These are phyloP conservation scores for Xylaria longipes DNA, from an alignment of 495 filamentous ascomycete genomes.

Conservation along the genomic window DNA sequence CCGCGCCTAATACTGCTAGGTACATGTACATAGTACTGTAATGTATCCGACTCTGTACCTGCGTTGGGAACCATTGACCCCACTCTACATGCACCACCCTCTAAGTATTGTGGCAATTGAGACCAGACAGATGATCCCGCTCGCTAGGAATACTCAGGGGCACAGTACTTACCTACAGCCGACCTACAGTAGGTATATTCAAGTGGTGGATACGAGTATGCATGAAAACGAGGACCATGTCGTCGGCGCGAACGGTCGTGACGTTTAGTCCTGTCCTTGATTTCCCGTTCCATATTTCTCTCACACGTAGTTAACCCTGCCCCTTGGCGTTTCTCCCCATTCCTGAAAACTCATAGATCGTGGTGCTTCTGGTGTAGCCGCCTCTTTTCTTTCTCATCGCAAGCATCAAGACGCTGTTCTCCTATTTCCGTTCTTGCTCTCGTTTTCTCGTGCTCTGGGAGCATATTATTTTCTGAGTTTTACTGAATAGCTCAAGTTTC, in stretches of 20 bases:
- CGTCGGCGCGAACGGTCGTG: constrained; percentile 3
- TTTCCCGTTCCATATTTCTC: constrained; percentile 14
- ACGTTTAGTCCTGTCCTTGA: constrained; percentile 15
- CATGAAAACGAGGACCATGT: constrained; percentile 1
- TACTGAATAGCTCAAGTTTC: not conserved
- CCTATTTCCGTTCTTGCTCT: constrained; percentile 14
- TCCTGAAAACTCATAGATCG: not conserved
- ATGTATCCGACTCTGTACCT: constrained; percentile 11
- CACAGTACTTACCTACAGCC: no score
- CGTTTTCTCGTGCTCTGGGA: constrained; percentile 21
- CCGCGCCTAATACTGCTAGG: not conserved
- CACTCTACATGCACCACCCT: not conserved
- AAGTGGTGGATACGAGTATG: not conserved
- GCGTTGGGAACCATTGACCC: constrained; percentile 11
- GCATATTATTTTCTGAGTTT: constrained; percentile 2
- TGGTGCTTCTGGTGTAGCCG: constrained; percentile 1
- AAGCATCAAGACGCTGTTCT: not conserved
- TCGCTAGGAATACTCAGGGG: not conserved
- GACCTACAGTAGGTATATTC: not conserved
- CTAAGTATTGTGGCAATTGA: not conserved
- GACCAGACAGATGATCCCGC: not conserved
- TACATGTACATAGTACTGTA: no score
- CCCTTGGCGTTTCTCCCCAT: constrained; percentile 2
- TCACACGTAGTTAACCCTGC: not conserved
- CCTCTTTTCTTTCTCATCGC: not conserved